A percentile compares a stretch with the other conserved stretches of the same genome.
phyloP scores from a whole-genome alignment of 345 rosid genomes.

The Stellera chamaejasme region DNA sequence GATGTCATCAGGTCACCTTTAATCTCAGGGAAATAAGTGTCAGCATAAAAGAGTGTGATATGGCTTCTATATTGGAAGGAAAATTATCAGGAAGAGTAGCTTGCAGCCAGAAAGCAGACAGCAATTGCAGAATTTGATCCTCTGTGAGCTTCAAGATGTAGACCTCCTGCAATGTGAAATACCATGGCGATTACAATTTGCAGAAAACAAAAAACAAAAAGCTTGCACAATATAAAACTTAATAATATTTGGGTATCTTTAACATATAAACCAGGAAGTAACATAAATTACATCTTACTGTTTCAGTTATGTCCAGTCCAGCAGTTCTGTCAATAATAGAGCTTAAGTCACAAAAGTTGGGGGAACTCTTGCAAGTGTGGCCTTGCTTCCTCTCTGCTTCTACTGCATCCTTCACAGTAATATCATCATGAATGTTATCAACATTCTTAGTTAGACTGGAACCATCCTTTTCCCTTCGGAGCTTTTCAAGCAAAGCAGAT shows the following conservation, averaged over 20 bases:
- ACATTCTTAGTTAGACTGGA: constrained; percentile 34
- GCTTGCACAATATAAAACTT: background rate
- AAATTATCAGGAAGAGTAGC: constrained; percentile 60
- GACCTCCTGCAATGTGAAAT: constrained; percentile 48
- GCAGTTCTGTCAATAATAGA: constrained; percentile 60
- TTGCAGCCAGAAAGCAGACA: constrained; percentile 89
- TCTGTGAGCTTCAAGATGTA: constrained; percentile 61
- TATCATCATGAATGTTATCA: constrained; percentile 31
- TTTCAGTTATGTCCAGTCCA: constrained; percentile 41
- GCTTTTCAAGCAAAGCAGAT: constrained; percentile 76
- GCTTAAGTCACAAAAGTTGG: constrained; percentile 55
- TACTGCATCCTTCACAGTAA: constrained; percentile 27
- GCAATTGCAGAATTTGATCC: constrained; percentile 81
- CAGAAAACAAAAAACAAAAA: background rate
- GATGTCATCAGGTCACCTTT: constrained; percentile 36
- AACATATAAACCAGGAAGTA: too few relatives aligned
- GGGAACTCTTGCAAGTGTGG: constrained; percentile 38
- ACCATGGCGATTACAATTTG: background rate
- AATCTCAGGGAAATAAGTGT: constrained; percentile 63
- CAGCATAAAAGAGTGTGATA: constrained; percentile 73
- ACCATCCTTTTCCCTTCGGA: constrained; percentile 69
- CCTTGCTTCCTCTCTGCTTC: constrained; percentile 52
- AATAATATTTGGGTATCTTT: too few relatives aligned
- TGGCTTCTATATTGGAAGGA: constrained; percentile 87
- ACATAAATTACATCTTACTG: constrained; percentile 18